A percentile compares a stretch with the other conserved stretches of the same genome.
Conservation (phyloP, 108 stramenopile species). For the Cyclostephanos invisitatus region DNA sequence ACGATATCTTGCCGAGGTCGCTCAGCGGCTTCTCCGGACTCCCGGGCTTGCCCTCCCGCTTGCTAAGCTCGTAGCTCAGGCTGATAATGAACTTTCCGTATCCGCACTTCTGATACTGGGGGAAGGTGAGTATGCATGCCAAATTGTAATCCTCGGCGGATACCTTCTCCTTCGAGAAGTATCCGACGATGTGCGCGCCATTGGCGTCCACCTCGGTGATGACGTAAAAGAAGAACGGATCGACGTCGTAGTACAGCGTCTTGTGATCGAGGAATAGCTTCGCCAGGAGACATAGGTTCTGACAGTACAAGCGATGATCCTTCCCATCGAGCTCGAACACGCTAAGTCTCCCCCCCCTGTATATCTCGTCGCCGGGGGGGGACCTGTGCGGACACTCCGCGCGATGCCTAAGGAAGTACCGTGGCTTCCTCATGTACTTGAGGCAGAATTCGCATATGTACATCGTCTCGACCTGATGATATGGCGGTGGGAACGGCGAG, state of each 20-base stretch:
- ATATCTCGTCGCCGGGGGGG: conserved; percentile 98
- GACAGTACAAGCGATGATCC: conserved; percentile 95
- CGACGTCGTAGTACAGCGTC: conserved; percentile 98
- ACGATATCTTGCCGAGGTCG: conserved; percentile 93
- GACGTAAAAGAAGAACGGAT: conserved; percentile 98
- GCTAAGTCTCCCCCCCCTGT: conserved; percentile 72
- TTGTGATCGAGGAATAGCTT: conserved; percentile 99
- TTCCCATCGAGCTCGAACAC: conserved; percentile 96
- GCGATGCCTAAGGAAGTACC: conserved; percentile 79
- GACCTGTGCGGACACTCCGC: conserved; percentile 60
- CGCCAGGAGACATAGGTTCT: conserved; percentile 95
- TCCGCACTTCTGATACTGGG: conserved; percentile 96
- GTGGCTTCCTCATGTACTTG: conserved; percentile 86
- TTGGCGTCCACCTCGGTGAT: conserved; percentile 93
- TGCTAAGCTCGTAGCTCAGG: conserved; percentile 91
- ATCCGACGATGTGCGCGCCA: conserved; percentile 95
- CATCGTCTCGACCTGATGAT: conserved; percentile 70
- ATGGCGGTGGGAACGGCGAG: conserved; percentile 93
- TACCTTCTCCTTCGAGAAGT: conserved; percentile 96
- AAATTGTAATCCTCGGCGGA: conserved; percentile 96
- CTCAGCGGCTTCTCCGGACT: conserved; percentile 97
- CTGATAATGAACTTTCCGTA: conserved; percentile 99
- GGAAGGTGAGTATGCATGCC: conserved; percentile 98
- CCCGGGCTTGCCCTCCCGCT: conserved; percentile 91
- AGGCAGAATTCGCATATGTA: conserved; percentile 98